Conservation (phyloP, 768 basidiomycete species). For the Chalciporus pseudorubinellus region DNA sequence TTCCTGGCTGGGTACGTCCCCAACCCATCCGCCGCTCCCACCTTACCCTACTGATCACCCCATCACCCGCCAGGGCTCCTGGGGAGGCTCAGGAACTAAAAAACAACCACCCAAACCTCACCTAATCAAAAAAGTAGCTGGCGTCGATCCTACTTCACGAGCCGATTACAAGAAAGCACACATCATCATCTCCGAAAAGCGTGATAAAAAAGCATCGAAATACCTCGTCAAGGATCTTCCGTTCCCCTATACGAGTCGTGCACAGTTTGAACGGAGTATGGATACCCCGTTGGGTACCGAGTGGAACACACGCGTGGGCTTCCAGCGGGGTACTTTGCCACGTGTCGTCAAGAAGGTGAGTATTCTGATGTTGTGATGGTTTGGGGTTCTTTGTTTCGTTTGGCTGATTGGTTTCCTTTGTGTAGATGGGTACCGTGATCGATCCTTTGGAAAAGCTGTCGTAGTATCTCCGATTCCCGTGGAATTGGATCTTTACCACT, state of each 20-base stretch:
- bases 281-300: slow-evolving; percentile 81
- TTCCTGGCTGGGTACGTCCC: slow-evolving; percentile 87
- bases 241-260: slow-evolving; percentile 89
- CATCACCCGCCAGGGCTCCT: slow-evolving; percentile 72
- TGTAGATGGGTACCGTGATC: slow-evolving; percentile 70
- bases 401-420: slow-evolving; percentile 3
- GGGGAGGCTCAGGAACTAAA: slow-evolving; percentile 80
- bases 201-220: slow-evolving; percentile 89
- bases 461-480: slow-evolving; percentile 10
- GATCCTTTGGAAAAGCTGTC: slow-evolving; percentile 60
- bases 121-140: slow-evolving; percentile 78
- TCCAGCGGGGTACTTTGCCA: slow-evolving; percentile 83
- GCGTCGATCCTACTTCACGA: slow-evolving; percentile 74
- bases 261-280: slow-evolving; percentile 87
- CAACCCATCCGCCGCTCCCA: neutral
- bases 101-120: slow-evolving; percentile 61
- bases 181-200: slow-evolving; percentile 94
- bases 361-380: neutral
- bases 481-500: neutral
- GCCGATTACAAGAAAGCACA: slow-evolving; percentile 83
- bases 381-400: neutral
- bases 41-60: neutral
- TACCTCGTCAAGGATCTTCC: slow-evolving; percentile 91
- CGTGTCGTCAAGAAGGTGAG: slow-evolving; percentile 82
- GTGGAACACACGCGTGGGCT: slow-evolving; percentile 88